Evolutionary conservation across 805 yeast genomes (phyloP).

Genomic region (Lipomyces mesembrius): DNA sequence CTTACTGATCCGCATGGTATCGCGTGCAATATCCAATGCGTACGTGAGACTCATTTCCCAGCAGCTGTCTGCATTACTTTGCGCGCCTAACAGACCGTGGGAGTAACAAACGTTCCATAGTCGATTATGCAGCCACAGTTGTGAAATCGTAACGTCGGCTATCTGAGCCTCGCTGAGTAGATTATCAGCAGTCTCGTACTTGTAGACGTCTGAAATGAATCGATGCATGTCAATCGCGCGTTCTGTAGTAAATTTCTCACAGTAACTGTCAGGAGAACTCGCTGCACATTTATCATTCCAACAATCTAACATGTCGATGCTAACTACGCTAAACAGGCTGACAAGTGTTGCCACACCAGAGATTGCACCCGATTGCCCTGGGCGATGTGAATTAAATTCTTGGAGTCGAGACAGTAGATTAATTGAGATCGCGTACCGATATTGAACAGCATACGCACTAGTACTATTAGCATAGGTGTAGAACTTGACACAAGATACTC

Average conservation of each 20-base stretch:
- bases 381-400: not conserved
- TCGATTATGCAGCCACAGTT: constrained; percentile 23
- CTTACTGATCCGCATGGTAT: constrained; percentile 8
- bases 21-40: constrained; percentile 17
- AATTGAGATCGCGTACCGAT: not conserved
- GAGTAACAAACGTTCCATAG: constrained; percentile 19
- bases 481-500: not conserved
- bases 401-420: not conserved
- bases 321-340: constrained; percentile 10
- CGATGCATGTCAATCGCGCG: constrained; percentile 11
- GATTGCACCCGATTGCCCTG: not conserved
- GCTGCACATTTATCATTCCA: constrained; percentile 20
- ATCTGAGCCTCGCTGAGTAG: constrained; percentile 14
- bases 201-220: not conserved
- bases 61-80: not conserved
- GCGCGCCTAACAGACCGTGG: constrained; percentile 6
- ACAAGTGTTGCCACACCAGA: constrained; percentile 5
- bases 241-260: constrained; percentile 5
- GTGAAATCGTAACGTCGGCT: constrained; percentile 17
- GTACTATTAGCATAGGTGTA: not conserved
- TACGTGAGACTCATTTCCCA: constrained; percentile 12
- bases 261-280: not conserved
- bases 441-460: not conserved
- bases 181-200: not conserved
- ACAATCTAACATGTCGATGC: constrained; percentile 15